phyloP scores from a whole-genome alignment of 805 yeast genomes.

The Candida multigemmis region DNA sequence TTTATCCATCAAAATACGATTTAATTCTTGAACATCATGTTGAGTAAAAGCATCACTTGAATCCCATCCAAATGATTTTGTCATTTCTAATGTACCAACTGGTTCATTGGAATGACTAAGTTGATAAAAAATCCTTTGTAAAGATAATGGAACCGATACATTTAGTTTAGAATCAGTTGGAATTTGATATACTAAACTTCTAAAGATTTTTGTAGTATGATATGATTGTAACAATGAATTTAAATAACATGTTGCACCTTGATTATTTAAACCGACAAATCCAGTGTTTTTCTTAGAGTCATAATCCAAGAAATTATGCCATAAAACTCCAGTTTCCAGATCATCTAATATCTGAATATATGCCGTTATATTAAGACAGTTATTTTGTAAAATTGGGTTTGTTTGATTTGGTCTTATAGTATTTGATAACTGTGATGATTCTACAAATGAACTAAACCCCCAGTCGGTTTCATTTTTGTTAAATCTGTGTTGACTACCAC shows the following conservation, averaged over 20 bases:
- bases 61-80: constrained; percentile 96
- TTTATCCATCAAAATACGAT: constrained; percentile 91
- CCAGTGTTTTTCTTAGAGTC: constrained; percentile 87
- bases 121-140: constrained; percentile 81
- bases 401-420: constrained; percentile 9
- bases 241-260: constrained; percentile 97
- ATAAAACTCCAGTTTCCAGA: constrained; percentile 81
- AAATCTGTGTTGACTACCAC: constrained; percentile 73
- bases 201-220: constrained; percentile 72
- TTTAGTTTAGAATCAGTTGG: constrained; percentile 48
- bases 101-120: constrained; percentile 68
- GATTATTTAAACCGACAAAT: constrained; percentile 86
- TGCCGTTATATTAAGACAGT: constrained; percentile 62
- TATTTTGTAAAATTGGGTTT: constrained; percentile 39
- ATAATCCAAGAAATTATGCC: constrained; percentile 81
- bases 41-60: constrained; percentile 91
- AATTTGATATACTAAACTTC: constrained; percentile 80
- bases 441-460: constrained; percentile 85
- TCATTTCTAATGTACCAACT: constrained; percentile 77
- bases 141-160: constrained; percentile 66
- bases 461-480: constrained; percentile 75
- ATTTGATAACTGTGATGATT: constrained; percentile 34
- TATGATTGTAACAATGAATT: constrained; percentile 89
- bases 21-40: constrained; percentile 95
- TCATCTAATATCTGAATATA: constrained; percentile 74